These are phyloP conservation scores for Fusarium pseudocircinatum DNA, from an alignment of 2,329 filamentous ascomycete species.

Conservation along the genomic window DNA sequence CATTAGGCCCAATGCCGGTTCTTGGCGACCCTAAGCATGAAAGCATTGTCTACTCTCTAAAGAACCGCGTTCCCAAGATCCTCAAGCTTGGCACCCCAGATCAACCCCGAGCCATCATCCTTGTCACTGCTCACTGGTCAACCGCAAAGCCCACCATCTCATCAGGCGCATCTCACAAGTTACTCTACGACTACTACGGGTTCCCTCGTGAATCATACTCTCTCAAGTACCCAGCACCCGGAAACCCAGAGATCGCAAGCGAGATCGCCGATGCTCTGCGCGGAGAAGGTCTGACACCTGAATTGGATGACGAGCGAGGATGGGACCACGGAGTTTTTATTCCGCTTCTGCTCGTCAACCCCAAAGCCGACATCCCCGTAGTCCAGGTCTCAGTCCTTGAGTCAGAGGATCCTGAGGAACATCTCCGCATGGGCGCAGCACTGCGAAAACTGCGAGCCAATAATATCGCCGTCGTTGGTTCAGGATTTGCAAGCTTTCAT, in stretches of 20 bases:
- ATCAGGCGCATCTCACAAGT: conserved; percentile 55
- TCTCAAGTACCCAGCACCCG: conserved; percentile 65
- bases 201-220: conserved; percentile 66
- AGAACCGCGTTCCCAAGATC: conserved; percentile 63
- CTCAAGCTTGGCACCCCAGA: conserved; percentile 62
- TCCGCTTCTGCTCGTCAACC: conserved; percentile 64
- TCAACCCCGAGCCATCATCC: conserved; percentile 61
- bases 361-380: conserved; percentile 61
- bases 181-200: conserved; percentile 68
- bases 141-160: conserved; percentile 61
- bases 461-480: conserved; percentile 69
- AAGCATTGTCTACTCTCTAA: conserved; percentile 61
- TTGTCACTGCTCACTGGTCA: conserved; percentile 69
- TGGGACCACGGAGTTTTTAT: conserved; percentile 72
- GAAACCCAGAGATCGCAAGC: conserved; percentile 62
- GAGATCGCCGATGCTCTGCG: conserved; percentile 58
- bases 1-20: conserved; percentile 64
- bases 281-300: conserved; percentile 55
- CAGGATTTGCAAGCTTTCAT: conserved; percentile 68
- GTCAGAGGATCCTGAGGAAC: conserved; percentile 59
- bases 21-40: conserved; percentile 64
- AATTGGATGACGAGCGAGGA: conserved; percentile 52
- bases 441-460: conserved; percentile 59
- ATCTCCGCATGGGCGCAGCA: conserved; percentile 64
- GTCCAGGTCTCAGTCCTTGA: conserved; percentile 66